These are phyloP conservation scores for Pseudogymnoascus sp. DNA, from an alignment of 2,329 filamentous ascomycete genomes.

Conservation along the genomic window DNA sequence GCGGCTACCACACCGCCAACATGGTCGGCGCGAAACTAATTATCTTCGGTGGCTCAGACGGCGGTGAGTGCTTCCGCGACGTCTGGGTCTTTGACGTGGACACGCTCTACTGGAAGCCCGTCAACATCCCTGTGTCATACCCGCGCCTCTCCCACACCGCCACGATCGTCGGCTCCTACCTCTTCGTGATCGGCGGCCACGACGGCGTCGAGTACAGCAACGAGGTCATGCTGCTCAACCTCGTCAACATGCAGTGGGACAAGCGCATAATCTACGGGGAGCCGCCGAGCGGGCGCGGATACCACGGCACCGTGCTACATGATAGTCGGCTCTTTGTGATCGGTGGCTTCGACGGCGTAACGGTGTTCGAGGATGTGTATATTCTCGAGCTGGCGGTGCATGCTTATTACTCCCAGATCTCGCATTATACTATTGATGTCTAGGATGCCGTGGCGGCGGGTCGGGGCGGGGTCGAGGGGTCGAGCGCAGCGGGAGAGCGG, in stretches of 20 bases:
- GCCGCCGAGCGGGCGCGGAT: conserved; percentile 56
- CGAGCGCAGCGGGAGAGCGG: neutral
- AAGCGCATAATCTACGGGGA: conserved; percentile 57
- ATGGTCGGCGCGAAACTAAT: conserved; percentile 68
- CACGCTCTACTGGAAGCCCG: conserved; percentile 50
- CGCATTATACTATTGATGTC: conserved; percentile 64
- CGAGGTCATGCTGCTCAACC: conserved; percentile 60
- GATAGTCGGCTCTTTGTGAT: conserved; percentile 58
- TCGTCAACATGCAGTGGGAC: conserved; percentile 71
- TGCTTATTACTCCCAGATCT: conserved; percentile 67
- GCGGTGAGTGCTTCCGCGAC: conserved; percentile 65
- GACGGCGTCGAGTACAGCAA: conserved; percentile 64
- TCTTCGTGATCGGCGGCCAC: conserved; percentile 64
- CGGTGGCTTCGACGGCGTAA: conserved; percentile 60
- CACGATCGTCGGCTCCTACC: conserved; percentile 61
- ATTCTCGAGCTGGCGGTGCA: conserved; percentile 62
- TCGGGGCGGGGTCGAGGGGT: neutral
- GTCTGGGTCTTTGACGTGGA: conserved; percentile 69
- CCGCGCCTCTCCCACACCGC: conserved; percentile 61
- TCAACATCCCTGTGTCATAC: conserved; percentile 51
- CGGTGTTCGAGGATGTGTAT: conserved; percentile 62
- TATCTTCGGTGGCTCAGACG: conserved; percentile 63
- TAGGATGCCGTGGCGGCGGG: conserved; percentile 25
- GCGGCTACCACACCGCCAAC: conserved; percentile 66
- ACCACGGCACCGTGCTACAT: conserved; percentile 59